phyloP scores from a whole-genome alignment of 257 asterid species.

The Nicotiana otophora region DNA sequence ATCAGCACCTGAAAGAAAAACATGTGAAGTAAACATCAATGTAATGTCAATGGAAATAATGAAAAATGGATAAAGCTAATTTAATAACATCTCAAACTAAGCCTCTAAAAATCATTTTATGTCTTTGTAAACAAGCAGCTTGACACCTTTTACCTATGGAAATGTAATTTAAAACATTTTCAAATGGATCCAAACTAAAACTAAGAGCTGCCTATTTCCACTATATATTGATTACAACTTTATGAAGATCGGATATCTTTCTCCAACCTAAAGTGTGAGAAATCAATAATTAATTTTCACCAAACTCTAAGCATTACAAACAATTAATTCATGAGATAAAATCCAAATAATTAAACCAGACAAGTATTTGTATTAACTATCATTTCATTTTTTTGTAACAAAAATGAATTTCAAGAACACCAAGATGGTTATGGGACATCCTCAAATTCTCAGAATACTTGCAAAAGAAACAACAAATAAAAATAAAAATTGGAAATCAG shows the following conservation, averaged over 20 bases:
- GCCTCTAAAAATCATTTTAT: neutral
- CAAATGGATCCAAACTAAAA: neutral
- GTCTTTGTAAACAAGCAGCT: neutral
- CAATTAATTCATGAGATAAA: neutral
- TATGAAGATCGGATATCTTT: neutral
- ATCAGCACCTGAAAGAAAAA: constrained; percentile 14
- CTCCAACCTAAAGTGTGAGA: neutral
- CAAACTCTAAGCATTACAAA: neutral
- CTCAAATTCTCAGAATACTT: neutral
- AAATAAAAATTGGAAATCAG: neutral
- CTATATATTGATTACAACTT: neutral
- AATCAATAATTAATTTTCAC: neutral
- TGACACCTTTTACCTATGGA: neutral
- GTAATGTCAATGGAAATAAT: neutral
- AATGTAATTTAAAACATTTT: neutral
- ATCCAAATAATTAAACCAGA: neutral
- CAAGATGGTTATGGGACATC: neutral
- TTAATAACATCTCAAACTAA: neutral
- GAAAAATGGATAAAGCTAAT: neutral
- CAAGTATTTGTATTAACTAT: neutral
- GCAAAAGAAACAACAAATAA: neutral
- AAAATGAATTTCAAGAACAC: neutral
- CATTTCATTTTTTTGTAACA: neutral
- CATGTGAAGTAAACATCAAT: constrained; percentile 40
- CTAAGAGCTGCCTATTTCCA: neutral